Conservation (phyloP, 2,329 filamentous ascomycete species). For the Aspergillus oerlinghausenensis region DNA sequence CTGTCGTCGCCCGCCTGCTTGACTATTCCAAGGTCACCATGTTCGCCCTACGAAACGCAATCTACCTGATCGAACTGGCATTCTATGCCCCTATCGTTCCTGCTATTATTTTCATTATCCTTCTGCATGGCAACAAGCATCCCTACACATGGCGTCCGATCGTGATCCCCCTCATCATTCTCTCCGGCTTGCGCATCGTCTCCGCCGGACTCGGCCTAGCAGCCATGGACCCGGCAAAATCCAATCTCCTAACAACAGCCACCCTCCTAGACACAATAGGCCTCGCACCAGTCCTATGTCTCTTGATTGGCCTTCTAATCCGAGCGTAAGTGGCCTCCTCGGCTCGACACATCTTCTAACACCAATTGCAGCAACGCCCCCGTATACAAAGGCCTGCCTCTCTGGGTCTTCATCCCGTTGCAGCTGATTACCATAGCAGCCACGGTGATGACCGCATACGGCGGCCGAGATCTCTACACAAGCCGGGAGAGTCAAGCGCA, state of each 20-base stretch:
- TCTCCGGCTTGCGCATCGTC: slow-evolving; percentile 10
- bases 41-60: slow-evolving; percentile 12
- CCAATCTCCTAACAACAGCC: slow-evolving; percentile 10
- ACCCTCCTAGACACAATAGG: slow-evolving; percentile 14
- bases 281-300: slow-evolving; percentile 11
- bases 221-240: slow-evolving; percentile 9
- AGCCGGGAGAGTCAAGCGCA: slow-evolving; percentile 4
- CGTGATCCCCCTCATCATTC: slow-evolving; percentile 10
- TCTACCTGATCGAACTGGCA: slow-evolving; percentile 15
- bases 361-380: slow-evolving; percentile 10
- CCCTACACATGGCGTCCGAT: slow-evolving; percentile 16
- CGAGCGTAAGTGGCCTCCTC: slow-evolving; percentile 9
- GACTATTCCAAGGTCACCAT: slow-evolving; percentile 6
- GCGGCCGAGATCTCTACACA: slow-evolving; percentile 13
- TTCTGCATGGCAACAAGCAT: slow-evolving; percentile 10
- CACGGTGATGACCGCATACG: slow-evolving; percentile 14
- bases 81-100: slow-evolving; percentile 13
- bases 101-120: slow-evolving; percentile 12
- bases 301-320: slow-evolving; percentile 10
- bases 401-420: slow-evolving; percentile 12
- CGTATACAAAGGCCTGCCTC: slow-evolving; percentile 10
- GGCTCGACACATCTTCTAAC: not conserved
- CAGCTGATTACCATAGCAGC: slow-evolving; percentile 11
- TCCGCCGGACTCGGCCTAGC: slow-evolving; percentile 8
- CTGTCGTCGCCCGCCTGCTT: not conserved